These are phyloP conservation scores for Paramarasmius palmivorus DNA, from an alignment of 1,284 basidiomycete genomes.

Conservation along the genomic window DNA sequence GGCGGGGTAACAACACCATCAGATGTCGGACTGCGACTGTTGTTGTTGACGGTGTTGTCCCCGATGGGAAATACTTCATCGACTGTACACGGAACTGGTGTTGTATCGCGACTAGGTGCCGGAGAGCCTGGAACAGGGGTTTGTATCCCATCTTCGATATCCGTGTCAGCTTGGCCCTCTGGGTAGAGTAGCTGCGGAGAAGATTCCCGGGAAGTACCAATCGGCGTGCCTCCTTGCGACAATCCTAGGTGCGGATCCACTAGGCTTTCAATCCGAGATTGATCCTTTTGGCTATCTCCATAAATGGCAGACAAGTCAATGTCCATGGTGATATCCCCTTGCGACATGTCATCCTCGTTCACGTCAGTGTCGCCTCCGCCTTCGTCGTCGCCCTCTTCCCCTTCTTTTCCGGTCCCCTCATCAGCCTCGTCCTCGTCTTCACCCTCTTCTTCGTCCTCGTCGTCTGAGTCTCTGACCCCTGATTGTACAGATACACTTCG, in stretches of 20 bases:
- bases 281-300: slow-evolving; percentile 15
- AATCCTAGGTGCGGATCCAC: no score
- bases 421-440: slow-evolving; percentile 24
- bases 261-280: not conserved
- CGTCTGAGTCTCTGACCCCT: slow-evolving; percentile 29
- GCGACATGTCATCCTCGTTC: slow-evolving; percentile 11
- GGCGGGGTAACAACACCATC: slow-evolving; percentile 3
- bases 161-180: not conserved
- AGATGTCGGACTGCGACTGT: not conserved
- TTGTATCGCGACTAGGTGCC: no score
- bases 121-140: not conserved
- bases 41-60: not conserved
- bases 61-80: not conserved
- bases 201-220: not conserved
- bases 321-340: slow-evolving; percentile 19
- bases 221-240: no score
- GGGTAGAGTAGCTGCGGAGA: not conserved
- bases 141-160: not conserved
- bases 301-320: slow-evolving; percentile 22
- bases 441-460: slow-evolving; percentile 24
- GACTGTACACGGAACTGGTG: not conserved
- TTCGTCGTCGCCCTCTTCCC: slow-evolving; percentile 17
- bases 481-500: slow-evolving; percentile 37
- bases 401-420: slow-evolving; percentile 14
- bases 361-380: slow-evolving; percentile 17